Evolutionary conservation across 1,284 basidiomycete species (phyloP).

Genomic region (Naganishia liquefaciens): DNA sequence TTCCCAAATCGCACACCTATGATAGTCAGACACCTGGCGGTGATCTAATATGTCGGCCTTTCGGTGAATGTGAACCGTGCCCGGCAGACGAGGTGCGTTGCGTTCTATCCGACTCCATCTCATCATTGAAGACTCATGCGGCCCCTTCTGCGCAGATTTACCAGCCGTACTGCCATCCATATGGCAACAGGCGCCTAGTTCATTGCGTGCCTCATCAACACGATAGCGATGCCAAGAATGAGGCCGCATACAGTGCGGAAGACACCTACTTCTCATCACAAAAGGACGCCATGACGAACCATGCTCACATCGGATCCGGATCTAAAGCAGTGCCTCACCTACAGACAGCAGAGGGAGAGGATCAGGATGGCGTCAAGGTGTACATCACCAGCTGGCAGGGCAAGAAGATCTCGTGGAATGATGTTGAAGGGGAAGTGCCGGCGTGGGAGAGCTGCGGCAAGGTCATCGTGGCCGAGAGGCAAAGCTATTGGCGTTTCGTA

Average conservation of each 20-base stretch:
- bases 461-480: constrained; percentile 70
- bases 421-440: constrained; percentile 63
- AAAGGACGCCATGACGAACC: constrained; percentile 9
- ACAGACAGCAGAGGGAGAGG: constrained; percentile 4
- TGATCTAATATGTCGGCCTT: constrained; percentile 65
- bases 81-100: constrained; percentile 70
- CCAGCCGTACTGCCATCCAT: constrained; percentile 86
- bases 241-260: constrained; percentile 33
- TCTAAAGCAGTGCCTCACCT: constrained; percentile 6
- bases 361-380: constrained; percentile 27
- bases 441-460: constrained; percentile 90
- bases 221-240: constrained; percentile 29
- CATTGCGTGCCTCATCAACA: constrained; percentile 64
- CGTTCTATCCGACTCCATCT: neutral
- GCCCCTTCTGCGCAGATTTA: constrained; percentile 60
- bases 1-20: constrained; percentile 4
- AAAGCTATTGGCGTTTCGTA: constrained; percentile 83
- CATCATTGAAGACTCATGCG: neutral
- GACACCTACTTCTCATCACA: constrained; percentile 24
- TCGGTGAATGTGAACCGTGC: constrained; percentile 79
- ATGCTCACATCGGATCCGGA: constrained; percentile 3
- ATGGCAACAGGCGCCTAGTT: constrained; percentile 80
- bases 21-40: constrained; percentile 35
- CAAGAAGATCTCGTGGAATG: constrained; percentile 30
- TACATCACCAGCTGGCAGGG: constrained; percentile 32